Percentiles rank a stretch among this genome's conserved stretches.
Conservation (phyloP, 2,329 filamentous ascomycete species). For the Fusarium miscanthi region DNA sequence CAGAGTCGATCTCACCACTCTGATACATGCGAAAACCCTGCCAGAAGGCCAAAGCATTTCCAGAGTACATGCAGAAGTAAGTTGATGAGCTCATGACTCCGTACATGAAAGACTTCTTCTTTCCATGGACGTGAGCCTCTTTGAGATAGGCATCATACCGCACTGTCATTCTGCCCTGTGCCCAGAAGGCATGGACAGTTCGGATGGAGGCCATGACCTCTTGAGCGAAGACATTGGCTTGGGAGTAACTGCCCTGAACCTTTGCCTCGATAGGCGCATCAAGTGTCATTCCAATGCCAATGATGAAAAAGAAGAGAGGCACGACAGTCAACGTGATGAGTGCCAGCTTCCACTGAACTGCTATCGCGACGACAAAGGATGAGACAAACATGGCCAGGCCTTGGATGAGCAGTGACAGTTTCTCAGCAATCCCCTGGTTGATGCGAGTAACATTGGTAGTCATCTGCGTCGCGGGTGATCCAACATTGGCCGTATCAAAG, state of each 20-base stretch:
- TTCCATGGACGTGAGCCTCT: slow-evolving; percentile 49
- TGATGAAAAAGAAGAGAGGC: slow-evolving; percentile 44
- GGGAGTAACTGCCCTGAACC: slow-evolving; percentile 46
- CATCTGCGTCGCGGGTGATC: slow-evolving; percentile 45
- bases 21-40: slow-evolving; percentile 53
- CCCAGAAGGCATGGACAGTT: slow-evolving; percentile 58
- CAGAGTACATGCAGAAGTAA: slow-evolving; percentile 54
- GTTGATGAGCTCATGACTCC: slow-evolving; percentile 51
- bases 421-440: slow-evolving; percentile 54
- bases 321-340: slow-evolving; percentile 51
- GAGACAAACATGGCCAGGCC: slow-evolving; percentile 51
- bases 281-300: slow-evolving; percentile 38
- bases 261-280: slow-evolving; percentile 48
- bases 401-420: slow-evolving; percentile 52
- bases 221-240: slow-evolving; percentile 49
- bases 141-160: slow-evolving; percentile 52
- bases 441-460: slow-evolving; percentile 53
- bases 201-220: slow-evolving; percentile 51
- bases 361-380: slow-evolving; percentile 52
- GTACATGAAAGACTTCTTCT: slow-evolving; percentile 51
- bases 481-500: slow-evolving; percentile 24
- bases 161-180: slow-evolving; percentile 48
- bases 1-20: slow-evolving; percentile 49
- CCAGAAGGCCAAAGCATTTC: slow-evolving; percentile 57
- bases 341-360: slow-evolving; percentile 56